Evolutionary conservation across 129 eudicot species (phyloP).

Genomic region (carrot (Daucus carota)): DNA sequence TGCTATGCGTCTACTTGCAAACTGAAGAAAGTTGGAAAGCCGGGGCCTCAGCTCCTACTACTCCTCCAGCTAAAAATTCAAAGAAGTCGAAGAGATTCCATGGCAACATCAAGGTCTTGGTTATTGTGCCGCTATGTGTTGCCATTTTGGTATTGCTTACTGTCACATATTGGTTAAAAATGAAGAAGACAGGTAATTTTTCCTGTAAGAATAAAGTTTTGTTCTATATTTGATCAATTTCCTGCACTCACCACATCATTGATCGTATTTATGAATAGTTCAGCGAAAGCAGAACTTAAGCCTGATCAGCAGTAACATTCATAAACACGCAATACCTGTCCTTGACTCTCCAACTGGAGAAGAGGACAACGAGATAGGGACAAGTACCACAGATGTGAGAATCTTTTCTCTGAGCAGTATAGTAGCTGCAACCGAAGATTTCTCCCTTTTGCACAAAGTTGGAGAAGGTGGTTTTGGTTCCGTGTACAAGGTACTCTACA

Average conservation of each 20-base stretch:
- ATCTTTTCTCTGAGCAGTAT: conserved; percentile 22
- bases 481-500: conserved; percentile 53
- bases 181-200: conserved; percentile 29
- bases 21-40: not conserved
- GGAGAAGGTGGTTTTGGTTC: conserved; percentile 94
- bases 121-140: conserved; percentile 14
- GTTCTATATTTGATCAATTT: not conserved
- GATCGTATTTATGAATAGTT: not conserved
- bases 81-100: conserved; percentile 14
- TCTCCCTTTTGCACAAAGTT: conserved; percentile 50
- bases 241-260: not conserved
- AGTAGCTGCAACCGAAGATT: conserved; percentile 46
- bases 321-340: not conserved
- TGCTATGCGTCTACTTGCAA: not conserved
- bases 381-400: not conserved
- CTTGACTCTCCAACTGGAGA: not conserved
- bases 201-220: not conserved
- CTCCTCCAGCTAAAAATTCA: conserved; percentile 27
- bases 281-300: not conserved
- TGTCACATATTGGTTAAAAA: conserved; percentile 15
- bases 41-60: not conserved
- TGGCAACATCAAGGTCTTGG: conserved; percentile 7
- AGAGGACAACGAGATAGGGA: not conserved
- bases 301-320: not conserved
- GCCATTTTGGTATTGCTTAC: conserved; percentile 15